These are phyloP conservation scores for Tuber melanosporum DNA, from an alignment of 495 filamentous ascomycete species.

Conservation along the genomic window DNA sequence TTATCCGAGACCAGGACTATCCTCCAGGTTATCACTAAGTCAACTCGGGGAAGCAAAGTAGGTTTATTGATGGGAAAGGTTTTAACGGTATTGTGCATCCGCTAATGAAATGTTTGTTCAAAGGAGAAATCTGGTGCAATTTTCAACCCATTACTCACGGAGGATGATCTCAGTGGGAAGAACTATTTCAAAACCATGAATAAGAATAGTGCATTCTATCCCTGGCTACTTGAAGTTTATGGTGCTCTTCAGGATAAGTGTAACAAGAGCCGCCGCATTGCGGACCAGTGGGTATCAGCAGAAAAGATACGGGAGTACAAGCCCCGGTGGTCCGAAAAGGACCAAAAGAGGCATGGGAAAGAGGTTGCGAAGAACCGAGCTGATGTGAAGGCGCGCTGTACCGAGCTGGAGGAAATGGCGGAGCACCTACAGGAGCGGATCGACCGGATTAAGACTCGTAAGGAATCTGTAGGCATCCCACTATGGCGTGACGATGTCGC, in stretches of 20 bases:
- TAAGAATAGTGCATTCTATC: background rate
- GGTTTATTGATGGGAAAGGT: background rate
- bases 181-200: conserved; percentile 8
- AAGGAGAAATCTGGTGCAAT: background rate
- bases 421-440: background rate
- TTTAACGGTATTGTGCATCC: background rate
- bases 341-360: background rate
- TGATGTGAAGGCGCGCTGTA: background rate
- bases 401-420: background rate
- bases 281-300: background rate
- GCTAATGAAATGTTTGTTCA: background rate
- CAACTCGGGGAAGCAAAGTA: background rate
- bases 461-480: background rate
- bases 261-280: background rate
- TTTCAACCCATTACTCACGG: background rate
- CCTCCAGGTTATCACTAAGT: background rate
- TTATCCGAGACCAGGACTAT: background rate
- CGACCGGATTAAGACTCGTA: background rate
- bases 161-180: background rate
- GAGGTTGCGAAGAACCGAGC: background rate
- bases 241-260: background rate
- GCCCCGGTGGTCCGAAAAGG: background rate
- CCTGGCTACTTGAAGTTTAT: conserved; percentile 1
- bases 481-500: too few species aligned
- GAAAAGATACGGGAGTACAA: background rate